phyloP scores from a whole-genome alignment of 345 rosid genomes.

The Pistacia vera region DNA sequence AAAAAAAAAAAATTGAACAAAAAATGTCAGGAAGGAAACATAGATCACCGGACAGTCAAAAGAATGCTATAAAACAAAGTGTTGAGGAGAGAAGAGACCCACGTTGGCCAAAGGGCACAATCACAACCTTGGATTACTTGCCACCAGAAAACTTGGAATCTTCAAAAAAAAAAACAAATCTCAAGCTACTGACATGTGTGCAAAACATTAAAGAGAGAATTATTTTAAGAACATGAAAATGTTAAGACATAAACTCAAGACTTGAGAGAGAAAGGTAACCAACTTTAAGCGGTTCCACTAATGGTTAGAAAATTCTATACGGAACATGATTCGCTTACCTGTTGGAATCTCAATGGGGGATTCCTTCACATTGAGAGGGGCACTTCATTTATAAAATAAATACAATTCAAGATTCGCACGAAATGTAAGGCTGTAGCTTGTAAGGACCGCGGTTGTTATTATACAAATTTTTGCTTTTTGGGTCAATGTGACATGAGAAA shows the following conservation, averaged over 20 bases:
- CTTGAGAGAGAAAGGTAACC: neutral
- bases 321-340: neutral
- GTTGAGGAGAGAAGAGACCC: conserved; percentile 14
- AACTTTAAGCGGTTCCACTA: neutral
- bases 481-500: neutral
- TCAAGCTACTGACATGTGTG: neutral
- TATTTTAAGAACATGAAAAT: neutral
- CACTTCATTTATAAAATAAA: too few species aligned
- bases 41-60: neutral
- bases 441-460: neutral
- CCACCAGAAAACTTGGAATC: neutral
- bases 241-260: neutral
- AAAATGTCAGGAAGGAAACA: neutral
- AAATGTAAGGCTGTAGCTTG: neutral
- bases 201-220: neutral
- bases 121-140: neutral
- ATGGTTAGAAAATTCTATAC: too few species aligned
- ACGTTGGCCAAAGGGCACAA: too few species aligned
- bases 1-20: neutral
- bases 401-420: neutral
- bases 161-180: neutral
- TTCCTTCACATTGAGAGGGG: neutral
- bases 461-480: neutral
- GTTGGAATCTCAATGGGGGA: conserved; percentile 5
- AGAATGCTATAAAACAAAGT: neutral